Percentiles rank a stretch among this genome's conserved stretches.
Evolutionary conservation across 2,329 filamentous ascomycete genomes (phyloP).

Genomic region (Cryoendolithus antarcticus): DNA sequence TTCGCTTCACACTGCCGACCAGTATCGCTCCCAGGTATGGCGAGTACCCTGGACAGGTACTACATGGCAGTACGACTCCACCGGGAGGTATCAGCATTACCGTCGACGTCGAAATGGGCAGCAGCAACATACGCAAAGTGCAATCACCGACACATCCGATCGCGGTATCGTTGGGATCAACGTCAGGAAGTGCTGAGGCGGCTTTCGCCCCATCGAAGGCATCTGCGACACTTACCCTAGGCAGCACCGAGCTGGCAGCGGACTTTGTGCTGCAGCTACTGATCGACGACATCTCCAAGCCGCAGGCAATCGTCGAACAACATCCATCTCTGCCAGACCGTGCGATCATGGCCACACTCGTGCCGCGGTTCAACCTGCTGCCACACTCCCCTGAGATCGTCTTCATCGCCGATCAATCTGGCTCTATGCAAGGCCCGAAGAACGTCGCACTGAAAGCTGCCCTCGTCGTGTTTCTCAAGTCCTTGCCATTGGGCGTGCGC

Average conservation of each 20-base stretch:
- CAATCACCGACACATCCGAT: constrained; percentile 59
- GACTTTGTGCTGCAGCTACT: constrained; percentile 58
- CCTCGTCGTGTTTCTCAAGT: constrained; percentile 53
- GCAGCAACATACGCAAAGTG: constrained; percentile 46
- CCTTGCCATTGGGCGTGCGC: constrained; percentile 48
- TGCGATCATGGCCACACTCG: constrained; percentile 58
- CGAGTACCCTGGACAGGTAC: constrained; percentile 27
- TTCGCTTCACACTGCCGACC: constrained; percentile 58
- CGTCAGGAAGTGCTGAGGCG: constrained; percentile 31
- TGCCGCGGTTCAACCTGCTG: constrained; percentile 56
- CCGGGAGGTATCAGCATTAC: constrained; percentile 40
- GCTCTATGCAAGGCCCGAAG: constrained; percentile 45
- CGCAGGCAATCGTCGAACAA: constrained; percentile 52
- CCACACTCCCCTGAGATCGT: constrained; percentile 49
- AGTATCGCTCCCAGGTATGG: constrained; percentile 57
- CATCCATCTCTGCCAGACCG: constrained; percentile 49
- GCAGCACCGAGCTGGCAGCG: constrained; percentile 41
- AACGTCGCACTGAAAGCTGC: constrained; percentile 44
- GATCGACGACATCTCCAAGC: constrained; percentile 47
- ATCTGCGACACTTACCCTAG: constrained; percentile 47
- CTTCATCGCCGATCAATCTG: constrained; percentile 61
- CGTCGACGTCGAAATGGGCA: constrained; percentile 47
- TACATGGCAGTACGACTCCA: constrained; percentile 11
- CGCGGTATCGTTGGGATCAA: constrained; percentile 50
- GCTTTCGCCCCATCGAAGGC: constrained; percentile 46